phyloP scores from a whole-genome alignment of 805 yeast genomes.

The Phaffomyces opuntiae region DNA sequence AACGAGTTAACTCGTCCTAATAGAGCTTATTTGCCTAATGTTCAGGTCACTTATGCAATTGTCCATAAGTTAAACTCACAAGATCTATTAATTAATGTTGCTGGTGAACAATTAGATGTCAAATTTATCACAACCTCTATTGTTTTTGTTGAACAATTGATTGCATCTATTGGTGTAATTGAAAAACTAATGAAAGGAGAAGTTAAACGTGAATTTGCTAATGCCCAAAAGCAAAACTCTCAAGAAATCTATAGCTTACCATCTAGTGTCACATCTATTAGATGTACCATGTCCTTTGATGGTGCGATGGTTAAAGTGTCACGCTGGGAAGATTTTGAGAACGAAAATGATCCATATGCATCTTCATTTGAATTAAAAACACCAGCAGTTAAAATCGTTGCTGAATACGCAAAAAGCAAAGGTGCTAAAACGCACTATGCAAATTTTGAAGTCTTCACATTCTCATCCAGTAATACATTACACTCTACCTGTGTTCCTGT shows the following conservation, averaged over 20 bases:
- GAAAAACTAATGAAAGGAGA: conserved; percentile 25
- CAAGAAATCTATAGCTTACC: conserved; percentile 17
- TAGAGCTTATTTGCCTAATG: conserved; percentile 61
- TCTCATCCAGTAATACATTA: conserved; percentile 66
- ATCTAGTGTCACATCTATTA: conserved; percentile 31
- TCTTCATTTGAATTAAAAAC: conserved; percentile 61
- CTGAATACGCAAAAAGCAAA: conserved; percentile 42
- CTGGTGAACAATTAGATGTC: conserved; percentile 67
- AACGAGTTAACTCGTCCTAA: conserved; percentile 44
- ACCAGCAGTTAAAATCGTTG: conserved; percentile 60
- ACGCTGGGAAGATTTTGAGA: conserved; percentile 31
- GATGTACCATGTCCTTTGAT: conserved; percentile 50
- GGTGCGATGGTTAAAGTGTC: conserved; percentile 54
- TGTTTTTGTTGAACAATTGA: conserved; percentile 43
- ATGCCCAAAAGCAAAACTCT: neutral
- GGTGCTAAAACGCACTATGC: conserved; percentile 37
- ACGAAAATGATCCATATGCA: conserved; percentile 22
- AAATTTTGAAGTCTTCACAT: conserved; percentile 48
- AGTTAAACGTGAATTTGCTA: neutral
- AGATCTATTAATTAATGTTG: conserved; percentile 42
- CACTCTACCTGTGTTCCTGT: conserved; percentile 77
- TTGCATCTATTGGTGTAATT: conserved; percentile 39
- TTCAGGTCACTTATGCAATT: conserved; percentile 48
- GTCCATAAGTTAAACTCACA: conserved; percentile 20
- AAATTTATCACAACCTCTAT: conserved; percentile 52